These are phyloP conservation scores for Fusarium oligoseptatum DNA, from an alignment of 2,329 filamentous ascomycete species.

Conservation along the genomic window DNA sequence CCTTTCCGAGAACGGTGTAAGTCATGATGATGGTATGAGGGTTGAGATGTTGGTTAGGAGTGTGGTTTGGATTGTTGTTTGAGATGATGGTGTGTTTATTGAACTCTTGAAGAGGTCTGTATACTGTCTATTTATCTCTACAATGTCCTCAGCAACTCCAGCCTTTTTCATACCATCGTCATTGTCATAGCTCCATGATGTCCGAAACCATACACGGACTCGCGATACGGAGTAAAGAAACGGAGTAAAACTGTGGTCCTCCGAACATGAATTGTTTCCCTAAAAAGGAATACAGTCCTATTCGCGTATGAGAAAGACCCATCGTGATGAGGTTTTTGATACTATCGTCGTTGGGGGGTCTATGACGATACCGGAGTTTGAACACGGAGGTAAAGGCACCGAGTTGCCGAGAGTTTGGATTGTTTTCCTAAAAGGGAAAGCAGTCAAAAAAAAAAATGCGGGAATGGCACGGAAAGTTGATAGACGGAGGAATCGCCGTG, in stretches of 20 bases:
- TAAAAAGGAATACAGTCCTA: background rate
- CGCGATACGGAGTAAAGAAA: background rate
- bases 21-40: slow-evolving; percentile 31
- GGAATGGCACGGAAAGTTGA: background rate
- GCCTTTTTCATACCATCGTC: background rate
- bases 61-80: background rate
- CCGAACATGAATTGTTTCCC: background rate
- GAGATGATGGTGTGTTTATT: background rate
- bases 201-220: background rate
- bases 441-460: background rate
- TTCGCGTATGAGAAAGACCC: background rate
- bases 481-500: slow-evolving; percentile 1
- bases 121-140: slow-evolving; percentile 20
- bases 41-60: background rate
- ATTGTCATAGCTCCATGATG: background rate
- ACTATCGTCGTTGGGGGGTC: background rate
- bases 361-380: background rate
- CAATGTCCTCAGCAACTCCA: background rate
- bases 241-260: background rate
- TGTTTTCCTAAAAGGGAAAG: slow-evolving; percentile 40
- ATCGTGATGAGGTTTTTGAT: background rate
- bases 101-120: no score
- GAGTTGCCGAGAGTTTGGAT: slow-evolving; percentile 2
- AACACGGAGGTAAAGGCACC: slow-evolving; percentile 16
- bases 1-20: slow-evolving; percentile 39